Evolutionary conservation across 78 protist genomes (phyloP).

Genomic region (Diacronema lutheri): DNA sequence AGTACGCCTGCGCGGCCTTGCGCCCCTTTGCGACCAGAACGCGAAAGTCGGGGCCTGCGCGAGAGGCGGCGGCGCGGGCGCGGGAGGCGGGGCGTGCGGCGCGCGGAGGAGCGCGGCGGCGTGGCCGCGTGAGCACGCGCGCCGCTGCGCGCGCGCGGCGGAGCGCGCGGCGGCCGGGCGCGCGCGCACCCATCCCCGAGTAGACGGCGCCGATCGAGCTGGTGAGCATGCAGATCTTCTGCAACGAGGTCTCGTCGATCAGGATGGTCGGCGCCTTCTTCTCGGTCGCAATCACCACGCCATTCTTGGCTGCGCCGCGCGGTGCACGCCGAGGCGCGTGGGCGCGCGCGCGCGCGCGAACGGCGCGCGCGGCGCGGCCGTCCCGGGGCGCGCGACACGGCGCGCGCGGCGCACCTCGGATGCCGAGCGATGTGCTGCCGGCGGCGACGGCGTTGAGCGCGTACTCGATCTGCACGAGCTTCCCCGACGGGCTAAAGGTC

Average conservation of each 20-base stretch:
- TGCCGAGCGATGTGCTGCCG: slow-evolving; percentile 94
- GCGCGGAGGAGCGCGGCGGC: too few species aligned
- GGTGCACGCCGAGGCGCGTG: neutral
- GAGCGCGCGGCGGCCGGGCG: neutral
- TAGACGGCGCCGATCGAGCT: slow-evolving; percentile 85
- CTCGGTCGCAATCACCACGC: slow-evolving; percentile 97
- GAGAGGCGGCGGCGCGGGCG: neutral
- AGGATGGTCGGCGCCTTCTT: slow-evolving; percentile 87
- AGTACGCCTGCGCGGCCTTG: slow-evolving; percentile 87
- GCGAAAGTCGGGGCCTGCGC: slow-evolving; percentile 83
- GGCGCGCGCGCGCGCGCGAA: too few species aligned
- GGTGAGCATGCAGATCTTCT: slow-evolving; percentile 71
- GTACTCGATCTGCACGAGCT: slow-evolving; percentile 98
- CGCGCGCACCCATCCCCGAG: slow-evolving; percentile 83
- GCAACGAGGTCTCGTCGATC: slow-evolving; percentile 79
- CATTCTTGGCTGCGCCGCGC: slow-evolving; percentile 93
- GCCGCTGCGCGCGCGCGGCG: too few species aligned
- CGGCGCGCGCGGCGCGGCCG: too few species aligned
- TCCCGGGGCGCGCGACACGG: neutral
- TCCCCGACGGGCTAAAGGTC: slow-evolving; percentile 98
- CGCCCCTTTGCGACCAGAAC: slow-evolving; percentile 87
- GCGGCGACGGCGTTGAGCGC: slow-evolving; percentile 91
- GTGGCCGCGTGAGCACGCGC: too few species aligned
- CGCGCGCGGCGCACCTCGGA: slow-evolving; percentile 78
- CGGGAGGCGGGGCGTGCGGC: too few species aligned